A percentile compares a stretch with the other conserved stretches of the same genome.
phyloP scores from a whole-genome alignment of 495 filamentous ascomycete genomes.

The Clavariopsis aquatica region DNA sequence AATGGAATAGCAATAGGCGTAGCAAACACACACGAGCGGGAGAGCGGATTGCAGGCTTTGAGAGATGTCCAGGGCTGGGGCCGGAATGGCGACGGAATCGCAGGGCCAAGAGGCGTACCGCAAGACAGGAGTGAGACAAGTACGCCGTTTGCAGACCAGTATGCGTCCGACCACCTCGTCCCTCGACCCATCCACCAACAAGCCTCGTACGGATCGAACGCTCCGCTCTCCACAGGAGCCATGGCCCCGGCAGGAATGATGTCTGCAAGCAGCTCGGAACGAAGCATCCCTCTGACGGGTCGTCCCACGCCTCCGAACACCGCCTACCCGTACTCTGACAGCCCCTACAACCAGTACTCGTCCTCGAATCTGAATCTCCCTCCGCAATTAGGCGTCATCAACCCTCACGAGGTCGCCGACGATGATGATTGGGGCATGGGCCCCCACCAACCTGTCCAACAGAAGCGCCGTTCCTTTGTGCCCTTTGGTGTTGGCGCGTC shows the following conservation, averaged over 20 bases:
- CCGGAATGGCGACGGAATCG: constrained; percentile 44
- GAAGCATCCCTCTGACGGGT: constrained; percentile 42
- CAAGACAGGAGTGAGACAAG: constrained; percentile 6
- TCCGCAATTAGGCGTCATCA: constrained; percentile 57
- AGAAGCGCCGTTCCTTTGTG: constrained; percentile 53
- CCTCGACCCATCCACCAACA: constrained; percentile 30
- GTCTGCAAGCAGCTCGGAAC: constrained; percentile 22
- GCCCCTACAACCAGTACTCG: constrained; percentile 63
- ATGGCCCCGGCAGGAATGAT: constrained; percentile 34
- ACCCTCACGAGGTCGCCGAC: constrained; percentile 79
- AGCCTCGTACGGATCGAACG: constrained; percentile 28
- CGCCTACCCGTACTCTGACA: constrained; percentile 49
- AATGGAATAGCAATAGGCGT: constrained; percentile 73
- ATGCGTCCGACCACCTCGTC: constrained; percentile 8
- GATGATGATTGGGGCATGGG: constrained; percentile 72
- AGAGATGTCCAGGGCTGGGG: constrained; percentile 50
- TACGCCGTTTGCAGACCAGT: constrained; percentile 15
- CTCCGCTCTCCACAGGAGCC: constrained; percentile 21
- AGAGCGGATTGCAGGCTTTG: constrained; percentile 72
- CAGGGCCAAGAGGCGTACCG: constrained; percentile 33
- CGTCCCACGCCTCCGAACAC: constrained; percentile 42
- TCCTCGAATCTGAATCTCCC: constrained; percentile 54
- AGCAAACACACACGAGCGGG: constrained; percentile 68
- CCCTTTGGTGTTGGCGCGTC: constrained; percentile 51
- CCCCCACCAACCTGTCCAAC: constrained; percentile 44